A percentile compares a stretch with the other conserved stretches of the same genome.
phyloP scores from a whole-genome alignment of 495 filamentous ascomycete genomes.

The Neurospora cerealis region DNA sequence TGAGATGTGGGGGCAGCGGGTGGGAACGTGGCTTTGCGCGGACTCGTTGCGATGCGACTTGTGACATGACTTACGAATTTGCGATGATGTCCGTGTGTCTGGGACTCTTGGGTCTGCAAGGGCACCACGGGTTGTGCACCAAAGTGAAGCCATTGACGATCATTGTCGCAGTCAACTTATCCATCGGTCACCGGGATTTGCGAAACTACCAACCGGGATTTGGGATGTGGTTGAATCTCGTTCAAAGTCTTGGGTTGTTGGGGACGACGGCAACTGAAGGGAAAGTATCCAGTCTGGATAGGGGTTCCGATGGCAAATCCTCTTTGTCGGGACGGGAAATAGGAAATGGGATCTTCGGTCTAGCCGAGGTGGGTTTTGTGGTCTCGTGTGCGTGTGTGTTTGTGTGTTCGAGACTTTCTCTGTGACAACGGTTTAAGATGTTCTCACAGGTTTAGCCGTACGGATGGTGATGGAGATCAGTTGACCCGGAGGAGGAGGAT shows the following conservation, averaged over 20 bases:
- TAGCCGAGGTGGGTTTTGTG: not conserved
- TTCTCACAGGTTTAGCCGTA: not conserved
- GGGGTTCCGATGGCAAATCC: not conserved
- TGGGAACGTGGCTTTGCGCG: not conserved
- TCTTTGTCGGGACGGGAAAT: not conserved
- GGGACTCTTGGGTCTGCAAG: not conserved
- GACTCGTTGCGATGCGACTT: not conserved
- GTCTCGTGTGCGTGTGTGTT: not conserved
- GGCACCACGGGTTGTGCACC: not conserved
- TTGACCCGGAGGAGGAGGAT: not conserved
- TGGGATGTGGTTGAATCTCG: not conserved
- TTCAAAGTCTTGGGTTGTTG: not conserved
- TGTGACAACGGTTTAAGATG: not conserved
- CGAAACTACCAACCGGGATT: not conserved
- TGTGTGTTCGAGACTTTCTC: not conserved
- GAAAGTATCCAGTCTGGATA: not conserved
- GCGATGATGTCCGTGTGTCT: not conserved
- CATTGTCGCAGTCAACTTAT: not conserved
- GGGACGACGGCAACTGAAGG: not conserved
- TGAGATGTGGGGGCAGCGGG: slow-evolving; percentile 7
- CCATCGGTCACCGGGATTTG: not conserved
- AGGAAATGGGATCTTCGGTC: not conserved
- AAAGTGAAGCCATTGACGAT: not conserved
- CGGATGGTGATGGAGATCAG: not conserved
- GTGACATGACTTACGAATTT: not conserved